phyloP scores from a whole-genome alignment of 2,329 filamentous ascomycete genomes.

The Piedraia hortae region DNA sequence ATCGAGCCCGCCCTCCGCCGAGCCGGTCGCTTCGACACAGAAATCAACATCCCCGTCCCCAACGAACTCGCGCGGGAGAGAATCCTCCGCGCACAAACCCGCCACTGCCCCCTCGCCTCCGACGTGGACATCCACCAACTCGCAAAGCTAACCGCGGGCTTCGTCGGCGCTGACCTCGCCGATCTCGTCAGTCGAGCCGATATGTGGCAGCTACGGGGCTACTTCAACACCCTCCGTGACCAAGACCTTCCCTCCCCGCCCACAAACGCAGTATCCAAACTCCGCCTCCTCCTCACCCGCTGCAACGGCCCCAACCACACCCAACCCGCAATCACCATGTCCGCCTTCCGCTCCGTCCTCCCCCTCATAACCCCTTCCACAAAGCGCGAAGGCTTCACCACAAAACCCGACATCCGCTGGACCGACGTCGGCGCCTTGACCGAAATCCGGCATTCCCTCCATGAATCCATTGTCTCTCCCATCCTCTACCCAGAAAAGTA shows the following conservation, averaged over 20 bases:
- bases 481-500: conserved; percentile 64
- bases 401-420: conserved; percentile 83
- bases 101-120: conserved; percentile 32
- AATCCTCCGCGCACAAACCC: conserved; percentile 49
- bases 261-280: conserved; percentile 25
- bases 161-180: conserved; percentile 70
- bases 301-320: conserved; percentile 21
- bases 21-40: conserved; percentile 52
- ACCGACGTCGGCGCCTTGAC: conserved; percentile 65
- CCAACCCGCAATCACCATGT: conserved; percentile 26
- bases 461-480: conserved; percentile 65
- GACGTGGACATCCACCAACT: conserved; percentile 48
- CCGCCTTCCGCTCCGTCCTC: conserved; percentile 47
- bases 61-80: conserved; percentile 48
- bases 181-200: conserved; percentile 40
- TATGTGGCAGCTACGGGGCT: conserved; percentile 33
- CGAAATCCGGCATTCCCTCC: conserved; percentile 52
- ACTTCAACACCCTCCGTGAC: conserved; percentile 23
- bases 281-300: conserved; percentile 1
- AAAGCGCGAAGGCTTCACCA: conserved; percentile 81
- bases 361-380: conserved; percentile 52
- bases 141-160: conserved; percentile 69
- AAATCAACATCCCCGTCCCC: conserved; percentile 69
- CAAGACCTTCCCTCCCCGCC: conserved; percentile 7
- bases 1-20: conserved; percentile 52